Conservation (phyloP, 305 asterid genomes). For the Plantago lanceolata region DNA sequence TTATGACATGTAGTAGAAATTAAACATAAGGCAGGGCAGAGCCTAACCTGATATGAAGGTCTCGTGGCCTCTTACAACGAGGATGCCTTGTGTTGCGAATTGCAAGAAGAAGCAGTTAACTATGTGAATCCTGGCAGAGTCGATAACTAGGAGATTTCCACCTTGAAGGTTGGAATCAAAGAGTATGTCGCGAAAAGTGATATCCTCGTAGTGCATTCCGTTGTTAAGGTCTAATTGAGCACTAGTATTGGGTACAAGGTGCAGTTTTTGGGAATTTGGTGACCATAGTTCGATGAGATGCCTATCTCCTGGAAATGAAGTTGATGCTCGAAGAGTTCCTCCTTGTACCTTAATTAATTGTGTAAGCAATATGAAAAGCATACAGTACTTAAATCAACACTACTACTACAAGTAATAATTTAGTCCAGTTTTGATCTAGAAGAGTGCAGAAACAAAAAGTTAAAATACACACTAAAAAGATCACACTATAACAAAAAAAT, state of each 20-base stretch:
- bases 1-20: no score
- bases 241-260: neutral
- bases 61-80: constrained; percentile 50
- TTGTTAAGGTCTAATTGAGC: constrained; percentile 30
- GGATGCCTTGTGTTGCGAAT: constrained; percentile 46
- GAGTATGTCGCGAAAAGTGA: constrained; percentile 53
- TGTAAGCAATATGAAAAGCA: no score
- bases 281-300: constrained; percentile 55
- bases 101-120: constrained; percentile 42
- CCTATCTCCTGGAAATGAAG: constrained; percentile 43
- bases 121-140: constrained; percentile 46
- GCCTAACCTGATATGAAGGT: constrained; percentile 33
- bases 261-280: constrained; percentile 28
- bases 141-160: constrained; percentile 29
- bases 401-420: no score
- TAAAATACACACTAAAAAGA: no score
- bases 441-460: neutral
- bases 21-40: neutral
- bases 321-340: constrained; percentile 54
- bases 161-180: constrained; percentile 49
- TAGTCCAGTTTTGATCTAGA: no score
- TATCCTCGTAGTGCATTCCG: constrained; percentile 43
- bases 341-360: constrained; percentile 32
- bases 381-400: no score
- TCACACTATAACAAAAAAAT: no score